These are phyloP conservation scores for Asterophora parasitica DNA, from an alignment of 768 basidiomycete species.

Conservation along the genomic window DNA sequence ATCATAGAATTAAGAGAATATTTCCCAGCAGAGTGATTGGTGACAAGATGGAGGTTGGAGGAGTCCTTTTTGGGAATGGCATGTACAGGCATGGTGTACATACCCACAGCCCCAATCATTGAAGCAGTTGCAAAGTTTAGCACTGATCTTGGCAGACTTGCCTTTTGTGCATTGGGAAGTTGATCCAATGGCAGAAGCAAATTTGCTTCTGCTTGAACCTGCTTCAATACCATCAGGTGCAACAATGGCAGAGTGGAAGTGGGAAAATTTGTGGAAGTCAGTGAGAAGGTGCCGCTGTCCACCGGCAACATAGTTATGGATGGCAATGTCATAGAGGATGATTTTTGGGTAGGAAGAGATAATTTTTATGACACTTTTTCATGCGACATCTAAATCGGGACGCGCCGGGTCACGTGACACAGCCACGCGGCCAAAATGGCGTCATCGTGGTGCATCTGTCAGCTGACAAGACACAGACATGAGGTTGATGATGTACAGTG, in stretches of 20 bases:
- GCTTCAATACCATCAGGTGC: neutral
- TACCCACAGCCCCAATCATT: neutral
- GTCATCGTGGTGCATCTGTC: too few relatives aligned
- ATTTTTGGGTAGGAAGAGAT: neutral
- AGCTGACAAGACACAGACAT: too few relatives aligned
- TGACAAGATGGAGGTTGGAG: constrained; percentile 29
- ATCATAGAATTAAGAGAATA: constrained; percentile 26
- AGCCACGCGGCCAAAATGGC: too few relatives aligned
- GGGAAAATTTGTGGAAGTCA: neutral
- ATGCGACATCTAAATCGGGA: too few relatives aligned
- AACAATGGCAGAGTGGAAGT: neutral
- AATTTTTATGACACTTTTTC: too few relatives aligned
- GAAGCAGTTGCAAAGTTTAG: too few relatives aligned
- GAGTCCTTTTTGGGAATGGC: constrained; percentile 29
- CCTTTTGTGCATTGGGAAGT: too few relatives aligned
- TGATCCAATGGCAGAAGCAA: too few relatives aligned
- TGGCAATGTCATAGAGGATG: neutral
- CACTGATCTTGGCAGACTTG: too few relatives aligned
- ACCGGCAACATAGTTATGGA: neutral
- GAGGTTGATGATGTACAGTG: too few relatives aligned
- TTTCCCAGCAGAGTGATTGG: constrained; percentile 28
- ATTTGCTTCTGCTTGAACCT: too few relatives aligned
- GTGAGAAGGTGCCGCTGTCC: neutral
- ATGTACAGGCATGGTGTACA: constrained; percentile 12
- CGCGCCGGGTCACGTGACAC: too few relatives aligned